A percentile compares a stretch with the other conserved stretches of the same genome.
These are phyloP conservation scores for Scheffersomyces quercinus DNA, from an alignment of 1,139 yeast genomes.

Conservation along the genomic window DNA sequence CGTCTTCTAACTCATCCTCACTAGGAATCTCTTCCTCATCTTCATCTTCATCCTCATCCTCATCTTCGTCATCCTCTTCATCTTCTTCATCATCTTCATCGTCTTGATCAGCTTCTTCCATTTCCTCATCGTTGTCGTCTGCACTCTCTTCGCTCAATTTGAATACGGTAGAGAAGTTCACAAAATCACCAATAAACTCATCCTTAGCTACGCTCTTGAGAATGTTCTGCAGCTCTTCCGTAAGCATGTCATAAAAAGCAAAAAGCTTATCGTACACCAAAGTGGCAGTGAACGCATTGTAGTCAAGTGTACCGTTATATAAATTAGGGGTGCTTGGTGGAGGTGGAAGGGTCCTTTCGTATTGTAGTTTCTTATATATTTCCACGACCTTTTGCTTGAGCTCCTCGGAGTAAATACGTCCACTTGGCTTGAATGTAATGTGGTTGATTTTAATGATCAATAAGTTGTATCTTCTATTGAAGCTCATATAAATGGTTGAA, in stretches of 20 bases:
- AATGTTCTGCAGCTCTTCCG: slow-evolving; percentile 21
- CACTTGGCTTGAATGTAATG: slow-evolving; percentile 14
- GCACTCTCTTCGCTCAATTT: slow-evolving; percentile 6
- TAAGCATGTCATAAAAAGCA: slow-evolving; percentile 16
- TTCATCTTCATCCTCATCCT: slow-evolving; percentile 8
- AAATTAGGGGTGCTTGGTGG: slow-evolving; percentile 4
- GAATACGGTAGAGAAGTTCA: slow-evolving; percentile 24
- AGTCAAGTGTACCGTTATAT: slow-evolving; percentile 16
- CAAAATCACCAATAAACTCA: slow-evolving; percentile 34
- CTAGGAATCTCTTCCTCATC: not conserved
- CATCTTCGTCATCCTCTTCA: slow-evolving; percentile 5
- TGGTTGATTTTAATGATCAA: slow-evolving; percentile 32
- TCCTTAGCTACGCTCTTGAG: slow-evolving; percentile 24
- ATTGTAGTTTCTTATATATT: slow-evolving; percentile 18
- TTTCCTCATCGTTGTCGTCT: slow-evolving; percentile 12
- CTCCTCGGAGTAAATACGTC: slow-evolving; percentile 14
- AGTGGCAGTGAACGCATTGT: slow-evolving; percentile 26
- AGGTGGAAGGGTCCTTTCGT: slow-evolving; percentile 11
- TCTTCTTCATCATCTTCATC: slow-evolving; percentile 12
- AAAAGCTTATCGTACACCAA: slow-evolving; percentile 28
- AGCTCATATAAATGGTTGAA: slow-evolving; percentile 28
- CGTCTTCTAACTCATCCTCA: not conserved
- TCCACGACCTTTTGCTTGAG: slow-evolving; percentile 13
- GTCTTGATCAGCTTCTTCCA: slow-evolving; percentile 16
- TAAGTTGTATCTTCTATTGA: slow-evolving; percentile 25